Evolutionary conservation across 495 filamentous ascomycete species (phyloP).

Genomic region (Aspergillus kassunensis): DNA sequence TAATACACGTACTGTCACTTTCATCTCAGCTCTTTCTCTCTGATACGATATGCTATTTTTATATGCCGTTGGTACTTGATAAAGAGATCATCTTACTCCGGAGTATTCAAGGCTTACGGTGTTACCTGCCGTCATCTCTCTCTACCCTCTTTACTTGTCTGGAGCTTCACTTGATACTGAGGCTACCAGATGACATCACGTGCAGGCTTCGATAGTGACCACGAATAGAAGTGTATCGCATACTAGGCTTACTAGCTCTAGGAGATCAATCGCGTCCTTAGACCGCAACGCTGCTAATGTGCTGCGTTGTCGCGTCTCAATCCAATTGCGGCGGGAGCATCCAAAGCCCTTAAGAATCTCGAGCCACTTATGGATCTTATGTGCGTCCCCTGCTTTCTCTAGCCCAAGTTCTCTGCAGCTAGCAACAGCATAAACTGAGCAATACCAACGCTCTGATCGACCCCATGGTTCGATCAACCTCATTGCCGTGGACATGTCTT

Average conservation of each 20-base stretch:
- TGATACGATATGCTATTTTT: background rate
- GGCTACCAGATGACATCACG: constrained; percentile 13
- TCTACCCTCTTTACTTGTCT: too few relatives aligned
- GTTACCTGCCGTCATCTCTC: too few relatives aligned
- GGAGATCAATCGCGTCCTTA: too few relatives aligned
- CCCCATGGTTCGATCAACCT: constrained; percentile 16
- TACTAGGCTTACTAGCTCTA: too few relatives aligned
- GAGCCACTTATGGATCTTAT: constrained; percentile 14
- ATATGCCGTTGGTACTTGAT: too few relatives aligned
- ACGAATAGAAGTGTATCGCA: too few relatives aligned
- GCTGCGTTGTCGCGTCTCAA: constrained; percentile 24
- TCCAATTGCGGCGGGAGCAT: constrained; percentile 19
- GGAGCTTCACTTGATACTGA: too few relatives aligned
- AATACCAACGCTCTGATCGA: constrained; percentile 19
- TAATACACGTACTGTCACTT: background rate
- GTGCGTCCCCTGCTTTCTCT: constrained; percentile 13
- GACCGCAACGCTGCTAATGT: too few relatives aligned
- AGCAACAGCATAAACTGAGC: constrained; percentile 18
- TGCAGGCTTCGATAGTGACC: constrained; percentile 1
- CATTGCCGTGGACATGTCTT: constrained; percentile 10
- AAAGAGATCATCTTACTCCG: too few relatives aligned
- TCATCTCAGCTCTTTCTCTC: background rate
- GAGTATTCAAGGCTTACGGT: too few relatives aligned
- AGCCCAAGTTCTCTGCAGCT: constrained; percentile 14
- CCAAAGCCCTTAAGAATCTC: background rate